Evolutionary conservation across 768 basidiomycete species (phyloP).

Genomic region (Phlebiopsis gigantea): DNA sequence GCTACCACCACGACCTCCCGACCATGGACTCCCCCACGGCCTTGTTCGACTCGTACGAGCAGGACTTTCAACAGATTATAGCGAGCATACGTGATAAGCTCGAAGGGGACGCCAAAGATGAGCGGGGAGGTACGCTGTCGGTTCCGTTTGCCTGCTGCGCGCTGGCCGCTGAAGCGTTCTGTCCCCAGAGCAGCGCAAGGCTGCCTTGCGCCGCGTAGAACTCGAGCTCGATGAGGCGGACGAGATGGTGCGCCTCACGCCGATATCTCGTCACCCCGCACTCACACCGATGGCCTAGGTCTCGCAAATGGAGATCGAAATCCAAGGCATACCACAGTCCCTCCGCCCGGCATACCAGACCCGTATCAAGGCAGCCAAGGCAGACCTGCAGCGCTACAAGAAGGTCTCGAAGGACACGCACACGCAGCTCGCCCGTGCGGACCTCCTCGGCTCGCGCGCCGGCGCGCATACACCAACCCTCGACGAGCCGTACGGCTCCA

Average conservation of each 20-base stretch:
- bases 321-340: constrained; percentile 88
- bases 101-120: constrained; percentile 59
- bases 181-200: constrained; percentile 69
- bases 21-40: constrained; percentile 81
- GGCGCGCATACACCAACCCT: constrained; percentile 39
- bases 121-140: constrained; percentile 57
- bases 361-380: constrained; percentile 70
- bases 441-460: constrained; percentile 57
- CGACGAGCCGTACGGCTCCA: constrained; percentile 77
- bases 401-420: constrained; percentile 73
- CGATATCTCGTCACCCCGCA: background rate
- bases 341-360: constrained; percentile 72
- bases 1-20: background rate
- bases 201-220: constrained; percentile 76
- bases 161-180: background rate
- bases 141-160: too few species aligned
- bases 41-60: constrained; percentile 88
- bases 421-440: constrained; percentile 62
- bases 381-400: constrained; percentile 73
- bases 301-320: constrained; percentile 99
- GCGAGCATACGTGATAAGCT: constrained; percentile 73
- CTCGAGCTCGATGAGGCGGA: constrained; percentile 98
- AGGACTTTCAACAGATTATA: constrained; percentile 84
- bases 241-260: constrained; percentile 67
- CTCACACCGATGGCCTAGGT: constrained; percentile 45